Conservation (phyloP, 1,284 basidiomycete species). For the Ustilago nuda region DNA sequence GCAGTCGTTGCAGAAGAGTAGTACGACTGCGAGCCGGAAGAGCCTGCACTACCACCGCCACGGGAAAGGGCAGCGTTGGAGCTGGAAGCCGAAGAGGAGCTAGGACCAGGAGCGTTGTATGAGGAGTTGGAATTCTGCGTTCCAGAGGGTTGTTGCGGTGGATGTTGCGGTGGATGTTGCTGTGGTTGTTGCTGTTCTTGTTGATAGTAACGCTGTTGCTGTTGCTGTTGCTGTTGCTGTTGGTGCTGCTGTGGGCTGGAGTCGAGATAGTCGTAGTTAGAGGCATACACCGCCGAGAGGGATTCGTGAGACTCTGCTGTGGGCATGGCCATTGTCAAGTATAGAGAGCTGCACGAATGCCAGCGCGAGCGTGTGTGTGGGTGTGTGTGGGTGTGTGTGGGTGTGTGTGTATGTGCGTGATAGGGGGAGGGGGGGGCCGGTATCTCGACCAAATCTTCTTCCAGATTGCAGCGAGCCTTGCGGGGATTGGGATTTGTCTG, state of each 20-base stretch:
- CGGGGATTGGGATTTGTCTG: background rate
- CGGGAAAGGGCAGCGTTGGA: conserved; percentile 26
- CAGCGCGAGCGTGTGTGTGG: background rate
- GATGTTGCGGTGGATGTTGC: conserved; percentile 19
- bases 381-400: background rate
- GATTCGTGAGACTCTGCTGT: conserved; percentile 43
- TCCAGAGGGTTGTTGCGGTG: conserved; percentile 5
- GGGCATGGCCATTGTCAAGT: conserved; percentile 29
- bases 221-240: conserved; percentile 20
- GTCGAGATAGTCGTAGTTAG: conserved; percentile 37
- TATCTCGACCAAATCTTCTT: background rate
- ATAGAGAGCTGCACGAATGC: background rate
- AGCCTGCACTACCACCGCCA: conserved; percentile 40
- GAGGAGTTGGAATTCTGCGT: conserved; percentile 15
- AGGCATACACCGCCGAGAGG: conserved; percentile 46
- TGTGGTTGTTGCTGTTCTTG: conserved; percentile 21
- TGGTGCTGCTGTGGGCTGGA: conserved; percentile 12
- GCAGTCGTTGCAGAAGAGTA: conserved; percentile 30
- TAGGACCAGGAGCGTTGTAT: conserved; percentile 10
- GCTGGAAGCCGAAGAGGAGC: conserved; percentile 23
- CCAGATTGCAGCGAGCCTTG: background rate
- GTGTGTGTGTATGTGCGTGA: background rate
- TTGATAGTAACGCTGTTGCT: conserved; percentile 8
- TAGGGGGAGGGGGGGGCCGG: background rate
- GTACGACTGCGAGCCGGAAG: conserved; percentile 46